phyloP scores from a whole-genome alignment of 192 early-diverging fungal species.

The Backusella mclennaniae region DNA sequence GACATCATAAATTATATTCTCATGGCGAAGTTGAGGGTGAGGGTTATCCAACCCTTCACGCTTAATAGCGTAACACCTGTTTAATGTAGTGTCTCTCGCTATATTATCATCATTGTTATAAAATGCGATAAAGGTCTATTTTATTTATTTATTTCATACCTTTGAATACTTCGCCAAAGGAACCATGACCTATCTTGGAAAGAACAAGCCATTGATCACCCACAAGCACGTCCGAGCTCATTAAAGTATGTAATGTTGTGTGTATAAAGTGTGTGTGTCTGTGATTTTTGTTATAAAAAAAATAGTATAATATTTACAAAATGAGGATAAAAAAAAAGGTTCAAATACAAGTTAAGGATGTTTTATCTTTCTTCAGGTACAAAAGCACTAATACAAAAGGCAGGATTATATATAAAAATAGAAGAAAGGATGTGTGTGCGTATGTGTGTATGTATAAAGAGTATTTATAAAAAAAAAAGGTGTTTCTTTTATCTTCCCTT shows the following conservation, averaged over 20 bases:
- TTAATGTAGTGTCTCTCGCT: slow-evolving; percentile 46
- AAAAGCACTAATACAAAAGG: not conserved
- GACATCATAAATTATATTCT: slow-evolving; percentile 42
- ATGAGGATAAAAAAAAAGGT: not conserved
- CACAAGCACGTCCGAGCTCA: slow-evolving; percentile 33
- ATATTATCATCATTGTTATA: not conserved
- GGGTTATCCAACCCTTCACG: slow-evolving; percentile 38
- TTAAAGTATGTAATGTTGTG: not conserved
- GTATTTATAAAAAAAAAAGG: not conserved
- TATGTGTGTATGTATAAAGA: not conserved
- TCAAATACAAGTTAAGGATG: not conserved
- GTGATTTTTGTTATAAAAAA: not conserved
- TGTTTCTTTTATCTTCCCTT: not conserved
- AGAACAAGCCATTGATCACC: slow-evolving; percentile 53
- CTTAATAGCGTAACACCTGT: slow-evolving; percentile 51
- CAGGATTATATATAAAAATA: not conserved
- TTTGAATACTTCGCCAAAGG: slow-evolving; percentile 59
- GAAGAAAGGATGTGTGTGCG: not conserved
- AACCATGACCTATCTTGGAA: slow-evolving; percentile 57
- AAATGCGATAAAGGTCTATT: not conserved
- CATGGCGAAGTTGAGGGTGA: slow-evolving; percentile 52
- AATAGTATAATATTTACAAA: slow-evolving; percentile 2
- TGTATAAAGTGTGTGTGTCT: not conserved
- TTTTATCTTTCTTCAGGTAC: slow-evolving; percentile 2
- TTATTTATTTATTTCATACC: slow-evolving; percentile 33